These are phyloP conservation scores for Suillus decipiens DNA, from an alignment of 768 basidiomycete species.

Conservation along the genomic window DNA sequence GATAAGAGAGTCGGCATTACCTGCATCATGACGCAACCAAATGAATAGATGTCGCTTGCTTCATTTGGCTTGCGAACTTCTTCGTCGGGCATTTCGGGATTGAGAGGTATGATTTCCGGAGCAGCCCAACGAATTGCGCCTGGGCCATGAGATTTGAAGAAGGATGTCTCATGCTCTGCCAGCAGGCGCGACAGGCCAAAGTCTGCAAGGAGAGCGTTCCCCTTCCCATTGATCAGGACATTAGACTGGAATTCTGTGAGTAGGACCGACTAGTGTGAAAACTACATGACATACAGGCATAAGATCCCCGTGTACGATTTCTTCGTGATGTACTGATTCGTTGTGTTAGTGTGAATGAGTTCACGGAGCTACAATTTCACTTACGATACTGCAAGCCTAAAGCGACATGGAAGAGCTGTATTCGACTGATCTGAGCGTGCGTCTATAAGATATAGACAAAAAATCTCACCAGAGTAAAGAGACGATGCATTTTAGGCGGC, in stretches of 20 bases:
- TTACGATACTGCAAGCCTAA: slow-evolving; percentile 11
- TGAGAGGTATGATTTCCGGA: not conserved
- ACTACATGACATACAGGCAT: not conserved
- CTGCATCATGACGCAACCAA: slow-evolving; percentile 10
- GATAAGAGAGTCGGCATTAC: not conserved
- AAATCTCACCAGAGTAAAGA: slow-evolving; percentile 20
- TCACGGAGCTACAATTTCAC: not conserved
- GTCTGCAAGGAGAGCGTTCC: not conserved
- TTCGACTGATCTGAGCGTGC: not conserved
- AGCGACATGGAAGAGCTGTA: slow-evolving; percentile 6
- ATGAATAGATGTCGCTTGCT: slow-evolving; percentile 5
- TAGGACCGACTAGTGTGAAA: not conserved
- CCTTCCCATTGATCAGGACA: not conserved
- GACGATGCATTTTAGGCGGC: slow-evolving; percentile 3
- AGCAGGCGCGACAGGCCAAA: not conserved
- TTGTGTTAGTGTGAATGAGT: not conserved
- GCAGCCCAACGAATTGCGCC: slow-evolving; percentile 4
- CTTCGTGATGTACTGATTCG: not conserved
- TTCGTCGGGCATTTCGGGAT: not conserved
- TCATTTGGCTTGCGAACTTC: not conserved
- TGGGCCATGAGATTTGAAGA: not conserved
- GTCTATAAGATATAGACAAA: not conserved
- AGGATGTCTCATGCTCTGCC: not conserved
- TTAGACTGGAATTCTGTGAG: not conserved
- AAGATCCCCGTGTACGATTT: slow-evolving; percentile 1